A percentile compares a stretch with the other conserved stretches of the same genome.
Evolutionary conservation across 2,329 filamentous ascomycete genomes (phyloP).

Genomic region (Annulohypoxylon truncatum): DNA sequence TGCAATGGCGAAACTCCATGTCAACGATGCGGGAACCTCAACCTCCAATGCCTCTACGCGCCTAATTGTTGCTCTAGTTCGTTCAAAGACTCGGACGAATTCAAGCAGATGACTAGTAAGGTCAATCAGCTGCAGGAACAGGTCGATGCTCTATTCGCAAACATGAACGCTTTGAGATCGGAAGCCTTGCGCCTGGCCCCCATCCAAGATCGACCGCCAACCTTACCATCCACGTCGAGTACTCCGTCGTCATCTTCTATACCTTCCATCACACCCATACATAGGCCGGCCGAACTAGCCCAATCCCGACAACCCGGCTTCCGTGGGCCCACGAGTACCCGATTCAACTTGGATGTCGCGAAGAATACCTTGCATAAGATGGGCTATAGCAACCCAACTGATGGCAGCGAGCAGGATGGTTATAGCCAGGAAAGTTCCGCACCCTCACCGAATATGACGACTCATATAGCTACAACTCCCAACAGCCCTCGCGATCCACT

Average conservation of each 20-base stretch:
- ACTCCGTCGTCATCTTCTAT: constrained; percentile 59
- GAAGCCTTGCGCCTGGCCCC: constrained; percentile 60
- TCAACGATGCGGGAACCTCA: constrained; percentile 75
- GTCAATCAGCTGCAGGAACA: constrained; percentile 83
- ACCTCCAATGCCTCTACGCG: constrained; percentile 73
- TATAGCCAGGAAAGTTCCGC: constrained; percentile 54
- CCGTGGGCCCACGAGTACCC: constrained; percentile 85
- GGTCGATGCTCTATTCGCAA: constrained; percentile 80
- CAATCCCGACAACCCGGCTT: constrained; percentile 73
- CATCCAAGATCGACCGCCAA: constrained; percentile 56
- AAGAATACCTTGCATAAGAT: constrained; percentile 89
- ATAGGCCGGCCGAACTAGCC: constrained; percentile 58
- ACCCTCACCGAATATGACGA: constrained; percentile 50
- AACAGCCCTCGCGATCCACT: constrained; percentile 73
- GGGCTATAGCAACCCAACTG: constrained; percentile 78
- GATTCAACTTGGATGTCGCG: constrained; percentile 87
- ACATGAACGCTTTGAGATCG: constrained; percentile 74
- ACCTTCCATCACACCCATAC: constrained; percentile 56
- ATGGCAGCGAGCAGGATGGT: constrained; percentile 69
- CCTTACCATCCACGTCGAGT: constrained; percentile 53
- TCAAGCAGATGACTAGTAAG: constrained; percentile 81
- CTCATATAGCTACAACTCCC: constrained; percentile 54
- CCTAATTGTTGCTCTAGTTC: constrained; percentile 77
- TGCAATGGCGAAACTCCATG: constrained; percentile 78
- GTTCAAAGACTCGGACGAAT: constrained; percentile 94